phyloP scores from a whole-genome alignment of 2,329 filamentous ascomycete species.

The Talaromyces marneffei region DNA sequence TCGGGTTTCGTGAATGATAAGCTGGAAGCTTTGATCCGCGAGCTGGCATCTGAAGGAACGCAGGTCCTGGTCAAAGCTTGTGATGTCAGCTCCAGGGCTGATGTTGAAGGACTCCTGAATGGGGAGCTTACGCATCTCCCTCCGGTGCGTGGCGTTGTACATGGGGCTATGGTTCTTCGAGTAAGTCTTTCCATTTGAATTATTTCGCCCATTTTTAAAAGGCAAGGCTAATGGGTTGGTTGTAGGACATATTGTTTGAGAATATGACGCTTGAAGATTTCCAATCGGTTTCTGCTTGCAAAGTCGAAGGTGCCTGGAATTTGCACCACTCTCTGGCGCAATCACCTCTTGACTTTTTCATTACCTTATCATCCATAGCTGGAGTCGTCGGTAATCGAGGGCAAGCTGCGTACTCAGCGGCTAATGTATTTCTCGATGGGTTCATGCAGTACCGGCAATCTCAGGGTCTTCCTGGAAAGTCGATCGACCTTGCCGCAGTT shows the following conservation, averaged over 20 bases:
- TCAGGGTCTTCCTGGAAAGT: slow-evolving; percentile 15
- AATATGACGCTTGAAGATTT: slow-evolving; percentile 28
- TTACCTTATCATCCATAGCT: slow-evolving; percentile 7
- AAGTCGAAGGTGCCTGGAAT: slow-evolving; percentile 22
- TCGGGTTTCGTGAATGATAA: slow-evolving; percentile 25
- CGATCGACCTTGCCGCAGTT: slow-evolving; percentile 9
- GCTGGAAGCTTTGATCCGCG: slow-evolving; percentile 18
- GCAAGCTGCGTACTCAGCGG: slow-evolving; percentile 10
- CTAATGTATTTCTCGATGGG: slow-evolving; percentile 30
- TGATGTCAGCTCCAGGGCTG: slow-evolving; percentile 26
- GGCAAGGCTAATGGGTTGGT: neutral
- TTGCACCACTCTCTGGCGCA: slow-evolving; percentile 22
- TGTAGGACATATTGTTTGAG: slow-evolving; percentile 27
- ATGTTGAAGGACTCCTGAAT: slow-evolving; percentile 26
- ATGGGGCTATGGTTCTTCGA: slow-evolving; percentile 43
- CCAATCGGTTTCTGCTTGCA: slow-evolving; percentile 15
- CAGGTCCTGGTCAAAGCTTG: slow-evolving; percentile 26
- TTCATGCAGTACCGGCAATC: slow-evolving; percentile 25
- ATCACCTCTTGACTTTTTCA: slow-evolving; percentile 13
- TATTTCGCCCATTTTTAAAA: too few species aligned
- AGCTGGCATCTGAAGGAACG: slow-evolving; percentile 17
- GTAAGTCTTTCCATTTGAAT: neutral
- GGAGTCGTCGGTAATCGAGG: slow-evolving; percentile 11
- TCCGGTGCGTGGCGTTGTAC: slow-evolving; percentile 41
- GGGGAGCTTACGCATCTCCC: slow-evolving; percentile 19